Evolutionary conservation across 2,329 filamentous ascomycete species (phyloP).

Genomic region (Colletotrichum liaoningense): DNA sequence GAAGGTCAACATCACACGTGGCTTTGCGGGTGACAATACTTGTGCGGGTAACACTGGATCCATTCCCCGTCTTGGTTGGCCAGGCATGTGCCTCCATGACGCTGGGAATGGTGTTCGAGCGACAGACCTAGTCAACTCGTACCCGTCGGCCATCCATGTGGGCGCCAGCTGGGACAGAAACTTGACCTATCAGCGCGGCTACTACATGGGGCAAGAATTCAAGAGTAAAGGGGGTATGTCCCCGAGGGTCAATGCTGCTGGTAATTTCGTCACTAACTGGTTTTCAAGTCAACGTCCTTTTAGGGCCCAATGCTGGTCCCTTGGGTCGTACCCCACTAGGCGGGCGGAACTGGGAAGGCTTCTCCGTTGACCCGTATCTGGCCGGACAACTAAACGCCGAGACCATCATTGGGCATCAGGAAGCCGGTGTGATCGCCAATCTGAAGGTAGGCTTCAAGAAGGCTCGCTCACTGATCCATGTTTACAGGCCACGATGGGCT

Average conservation of each 20-base stretch:
- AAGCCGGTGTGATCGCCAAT: slow-evolving; percentile 72
- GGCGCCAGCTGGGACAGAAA: slow-evolving; percentile 69
- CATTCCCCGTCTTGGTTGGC: slow-evolving; percentile 57
- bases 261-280: neutral
- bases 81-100: slow-evolving; percentile 61
- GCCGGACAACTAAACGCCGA: slow-evolving; percentile 58
- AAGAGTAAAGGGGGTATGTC: slow-evolving; percentile 48
- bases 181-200: slow-evolving; percentile 52
- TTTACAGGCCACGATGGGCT: neutral
- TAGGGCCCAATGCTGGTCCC: slow-evolving; percentile 48
- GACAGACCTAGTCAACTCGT: slow-evolving; percentile 60
- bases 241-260: accelerated
- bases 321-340: slow-evolving; percentile 44
- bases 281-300: slow-evolving; percentile 43
- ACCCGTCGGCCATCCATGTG: slow-evolving; percentile 58
- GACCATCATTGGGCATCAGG: slow-evolving; percentile 58
- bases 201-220: slow-evolving; percentile 48
- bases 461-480: neutral
- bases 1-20: slow-evolving; percentile 61
- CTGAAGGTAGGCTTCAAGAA: slow-evolving; percentile 44
- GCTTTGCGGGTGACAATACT: slow-evolving; percentile 51
- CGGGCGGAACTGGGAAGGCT: slow-evolving; percentile 54
- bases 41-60: slow-evolving; percentile 60
- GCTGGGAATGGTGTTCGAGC: slow-evolving; percentile 61
- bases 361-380: slow-evolving; percentile 67